Evolutionary conservation across 1,284 basidiomycete genomes (phyloP), one percentile per base, ranked within the genome.

Genomic region (Pseudozyma thailandica): DNA sequence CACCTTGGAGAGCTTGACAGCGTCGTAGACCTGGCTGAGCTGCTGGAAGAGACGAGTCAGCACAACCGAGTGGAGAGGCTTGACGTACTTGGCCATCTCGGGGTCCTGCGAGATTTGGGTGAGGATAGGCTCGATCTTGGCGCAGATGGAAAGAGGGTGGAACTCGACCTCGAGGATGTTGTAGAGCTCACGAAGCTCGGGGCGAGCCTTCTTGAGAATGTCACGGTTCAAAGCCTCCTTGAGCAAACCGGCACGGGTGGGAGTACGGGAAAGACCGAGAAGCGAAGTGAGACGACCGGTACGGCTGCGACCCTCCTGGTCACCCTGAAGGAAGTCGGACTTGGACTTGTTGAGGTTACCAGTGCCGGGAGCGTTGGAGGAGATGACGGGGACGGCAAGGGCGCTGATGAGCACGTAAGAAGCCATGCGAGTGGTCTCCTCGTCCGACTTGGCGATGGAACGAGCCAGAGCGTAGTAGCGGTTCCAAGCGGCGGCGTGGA

Each of bases 401-500:
- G 94, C 92, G 76, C 90, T 92, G 74, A 98, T 89, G 55, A 98
- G 89, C 8, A 98, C 95, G 82, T 93, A 92, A 1, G 92, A 93
- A 0, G 94, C 92, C 50, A 97, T 88, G 70, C 90, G 88, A 56
- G 89, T 87, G 79, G 91, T 86, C 82, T 95, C 93, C 66, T 92
- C 90, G 38, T 91, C 89, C 6, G 81, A 77, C 63, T 84, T 80
- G 54, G 74, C 72, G 38, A 60, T 62, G 55, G 61, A 57, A 37
- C 77, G 73, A 30, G 79, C 79, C 4, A 82, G 72, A 28, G 78
- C 75, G 74, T 84, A 84, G 84, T 94, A 97, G 57, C 91, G 88
- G 58, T 91, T 90, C 93, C 94, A 98, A 0, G 96, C 93, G 20
- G 95, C 94, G 56, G 96, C 95, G 83, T 98, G 95, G 86, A 95